Conservation (phyloP, 306 rosid genomes). For the Echinosophora koreensis region DNA sequence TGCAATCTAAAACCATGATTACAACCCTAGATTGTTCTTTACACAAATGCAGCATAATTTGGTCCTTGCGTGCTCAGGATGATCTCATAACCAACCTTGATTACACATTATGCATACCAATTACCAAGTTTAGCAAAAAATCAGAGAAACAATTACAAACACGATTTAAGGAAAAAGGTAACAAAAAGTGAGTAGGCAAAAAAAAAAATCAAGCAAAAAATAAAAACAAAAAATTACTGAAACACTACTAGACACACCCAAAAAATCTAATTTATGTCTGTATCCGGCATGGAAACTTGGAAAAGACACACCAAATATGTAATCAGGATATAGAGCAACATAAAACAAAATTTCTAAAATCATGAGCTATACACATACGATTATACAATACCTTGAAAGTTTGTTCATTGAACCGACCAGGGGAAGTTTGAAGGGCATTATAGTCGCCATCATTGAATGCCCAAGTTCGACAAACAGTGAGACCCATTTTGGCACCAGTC, state of each 20-base stretch:
- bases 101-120: background rate
- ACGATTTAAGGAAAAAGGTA: constrained; percentile 31
- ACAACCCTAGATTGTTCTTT: background rate
- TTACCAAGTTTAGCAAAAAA: constrained; percentile 33
- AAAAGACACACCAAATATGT: constrained; percentile 31
- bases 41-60: constrained; percentile 11
- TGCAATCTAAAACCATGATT: background rate
- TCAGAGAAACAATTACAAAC: constrained; percentile 22
- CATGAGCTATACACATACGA: constrained; percentile 15
- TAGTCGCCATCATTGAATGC: constrained; percentile 92
- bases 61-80: background rate
- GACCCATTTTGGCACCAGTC: constrained; percentile 88
- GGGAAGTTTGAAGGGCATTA: constrained; percentile 92
- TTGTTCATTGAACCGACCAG: constrained; percentile 82
- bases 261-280: constrained; percentile 23
- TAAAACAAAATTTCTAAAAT: constrained; percentile 20
- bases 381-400: constrained; percentile 71
- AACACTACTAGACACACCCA: background rate
- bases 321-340: constrained; percentile 27
- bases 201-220: background rate
- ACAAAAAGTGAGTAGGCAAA: constrained; percentile 29
- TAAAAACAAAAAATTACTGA: constrained; percentile 24
- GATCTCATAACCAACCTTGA: constrained; percentile 11
- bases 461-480: constrained; percentile 97
- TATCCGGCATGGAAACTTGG: constrained; percentile 10